A percentile compares a stretch with the other conserved stretches of the same genome.
phyloP scores from a whole-genome alignment of 2,329 filamentous ascomycete genomes.

The Periconia digitata region DNA sequence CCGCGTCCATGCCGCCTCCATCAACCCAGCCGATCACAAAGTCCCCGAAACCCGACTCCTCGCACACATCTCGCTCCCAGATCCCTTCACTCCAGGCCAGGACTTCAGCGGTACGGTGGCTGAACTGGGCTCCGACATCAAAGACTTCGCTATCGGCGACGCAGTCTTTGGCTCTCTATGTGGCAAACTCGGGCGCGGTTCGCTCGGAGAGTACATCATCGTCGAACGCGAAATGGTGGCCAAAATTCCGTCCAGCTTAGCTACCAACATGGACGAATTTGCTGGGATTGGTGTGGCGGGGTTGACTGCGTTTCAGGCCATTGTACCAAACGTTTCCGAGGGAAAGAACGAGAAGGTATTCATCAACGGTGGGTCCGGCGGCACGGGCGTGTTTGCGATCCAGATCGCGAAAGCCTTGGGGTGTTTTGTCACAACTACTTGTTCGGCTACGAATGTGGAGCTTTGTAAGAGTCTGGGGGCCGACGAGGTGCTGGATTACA shows the following conservation, averaged over 20 bases:
- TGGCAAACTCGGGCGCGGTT: slow-evolving; percentile 35
- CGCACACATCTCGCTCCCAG: slow-evolving; percentile 37
- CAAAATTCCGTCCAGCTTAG: slow-evolving; percentile 26
- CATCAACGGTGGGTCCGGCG: slow-evolving; percentile 67
- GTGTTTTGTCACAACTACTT: slow-evolving; percentile 61
- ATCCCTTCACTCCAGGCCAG: slow-evolving; percentile 51
- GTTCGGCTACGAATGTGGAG: slow-evolving; percentile 59
- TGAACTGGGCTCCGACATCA: slow-evolving; percentile 27
- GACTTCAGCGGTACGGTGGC: slow-evolving; percentile 57
- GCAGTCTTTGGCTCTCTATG: slow-evolving; percentile 44
- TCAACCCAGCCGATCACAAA: slow-evolving; percentile 70
- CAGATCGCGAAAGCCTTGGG: slow-evolving; percentile 65
- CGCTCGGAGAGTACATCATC: slow-evolving; percentile 42
- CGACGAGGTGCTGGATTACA: slow-evolving; percentile 66
- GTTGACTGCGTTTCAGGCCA: slow-evolving; percentile 43
- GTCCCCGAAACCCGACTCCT: slow-evolving; percentile 54
- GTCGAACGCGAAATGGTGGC: slow-evolving; percentile 22
- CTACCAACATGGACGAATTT: slow-evolving; percentile 30
- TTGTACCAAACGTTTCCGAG: slow-evolving; percentile 40
- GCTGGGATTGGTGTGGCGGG: slow-evolving; percentile 42
- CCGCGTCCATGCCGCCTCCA: slow-evolving; percentile 53
- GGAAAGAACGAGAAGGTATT: slow-evolving; percentile 56
- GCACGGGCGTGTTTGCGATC: slow-evolving; percentile 61
- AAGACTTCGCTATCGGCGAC: slow-evolving; percentile 38
- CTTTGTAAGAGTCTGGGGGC: slow-evolving; percentile 62